phyloP scores from a whole-genome alignment of 2,329 filamentous ascomycete species.

The Hymenoscyphus linearis region DNA sequence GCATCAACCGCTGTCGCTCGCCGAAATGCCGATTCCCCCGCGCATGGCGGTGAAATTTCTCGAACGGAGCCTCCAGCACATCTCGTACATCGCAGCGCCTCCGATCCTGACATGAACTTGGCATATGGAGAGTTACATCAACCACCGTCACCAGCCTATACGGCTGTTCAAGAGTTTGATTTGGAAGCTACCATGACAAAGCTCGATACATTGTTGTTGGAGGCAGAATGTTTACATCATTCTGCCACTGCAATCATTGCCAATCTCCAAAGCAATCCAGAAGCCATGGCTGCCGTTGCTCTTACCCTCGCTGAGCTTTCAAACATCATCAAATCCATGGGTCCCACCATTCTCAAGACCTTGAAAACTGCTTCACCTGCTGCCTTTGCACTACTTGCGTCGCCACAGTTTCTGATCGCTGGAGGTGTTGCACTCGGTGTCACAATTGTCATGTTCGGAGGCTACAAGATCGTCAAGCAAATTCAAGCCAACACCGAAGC shows the following conservation, averaged over 20 bases:
- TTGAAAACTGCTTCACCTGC: slow-evolving; percentile 80
- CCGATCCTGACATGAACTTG: slow-evolving; percentile 69
- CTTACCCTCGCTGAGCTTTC: slow-evolving; percentile 89
- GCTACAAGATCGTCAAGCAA: slow-evolving; percentile 94
- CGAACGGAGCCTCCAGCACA: slow-evolving; percentile 20
- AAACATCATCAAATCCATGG: slow-evolving; percentile 74
- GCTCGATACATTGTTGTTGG: slow-evolving; percentile 73
- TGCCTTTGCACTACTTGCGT: slow-evolving; percentile 79
- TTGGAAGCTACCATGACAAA: slow-evolving; percentile 65
- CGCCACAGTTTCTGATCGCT: slow-evolving; percentile 91
- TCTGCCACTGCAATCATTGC: slow-evolving; percentile 77
- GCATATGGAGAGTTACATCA: slow-evolving; percentile 73
- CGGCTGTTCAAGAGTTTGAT: slow-evolving; percentile 45
- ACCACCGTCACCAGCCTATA: slow-evolving; percentile 36
- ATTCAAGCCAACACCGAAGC: slow-evolving; percentile 47
- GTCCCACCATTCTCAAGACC: slow-evolving; percentile 68
- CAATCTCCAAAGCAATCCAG: slow-evolving; percentile 74
- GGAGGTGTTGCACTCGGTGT: slow-evolving; percentile 84
- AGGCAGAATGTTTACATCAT: slow-evolving; percentile 84
- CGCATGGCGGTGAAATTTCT: slow-evolving; percentile 11
- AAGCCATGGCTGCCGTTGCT: slow-evolving; percentile 89
- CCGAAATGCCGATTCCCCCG: slow-evolving; percentile 25
- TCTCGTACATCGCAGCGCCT: slow-evolving; percentile 19
- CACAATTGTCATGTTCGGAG: slow-evolving; percentile 93
- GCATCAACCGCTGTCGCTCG: slow-evolving; percentile 17